Percentiles rank a stretch among this genome's conserved stretches.
phyloP scores from a whole-genome alignment of 148 eudicot species.

The Amaranthus cruentus region DNA sequence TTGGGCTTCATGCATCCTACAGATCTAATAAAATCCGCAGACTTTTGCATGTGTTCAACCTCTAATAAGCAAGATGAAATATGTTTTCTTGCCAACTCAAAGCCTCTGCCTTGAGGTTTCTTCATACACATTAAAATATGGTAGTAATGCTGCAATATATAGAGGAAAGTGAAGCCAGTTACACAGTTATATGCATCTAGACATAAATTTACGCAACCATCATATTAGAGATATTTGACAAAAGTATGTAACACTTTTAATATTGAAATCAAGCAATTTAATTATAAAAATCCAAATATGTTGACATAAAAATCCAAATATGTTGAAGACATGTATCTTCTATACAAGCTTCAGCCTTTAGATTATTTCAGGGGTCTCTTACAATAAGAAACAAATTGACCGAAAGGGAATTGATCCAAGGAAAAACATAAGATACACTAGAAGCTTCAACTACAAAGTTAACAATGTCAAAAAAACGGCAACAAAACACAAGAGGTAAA shows the following conservation, averaged over 20 bases:
- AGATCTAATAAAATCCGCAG: constrained; percentile 55
- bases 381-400: neutral
- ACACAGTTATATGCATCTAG: constrained; percentile 1
- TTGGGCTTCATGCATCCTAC: constrained; percentile 36
- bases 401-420: neutral
- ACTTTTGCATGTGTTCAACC: constrained; percentile 61
- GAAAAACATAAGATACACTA: neutral
- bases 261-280: too few relatives aligned
- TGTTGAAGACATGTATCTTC: neutral
- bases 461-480: too few relatives aligned
- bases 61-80: constrained; percentile 68
- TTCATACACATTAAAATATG: constrained; percentile 66
- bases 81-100: constrained; percentile 89
- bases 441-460: neutral
- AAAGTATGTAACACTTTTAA: neutral
- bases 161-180: neutral
- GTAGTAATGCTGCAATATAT: constrained; percentile 66
- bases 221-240: neutral
- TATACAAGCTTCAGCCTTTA: neutral
- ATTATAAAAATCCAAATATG: too few relatives aligned
- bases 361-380: neutral
- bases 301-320: neutral
- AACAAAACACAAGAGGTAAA: neutral
- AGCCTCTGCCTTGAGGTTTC: constrained; percentile 92
- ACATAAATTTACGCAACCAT: neutral